Conservation (phyloP, 1,284 basidiomycete genomes). For the Austroboletus novae-zelandiae region DNA sequence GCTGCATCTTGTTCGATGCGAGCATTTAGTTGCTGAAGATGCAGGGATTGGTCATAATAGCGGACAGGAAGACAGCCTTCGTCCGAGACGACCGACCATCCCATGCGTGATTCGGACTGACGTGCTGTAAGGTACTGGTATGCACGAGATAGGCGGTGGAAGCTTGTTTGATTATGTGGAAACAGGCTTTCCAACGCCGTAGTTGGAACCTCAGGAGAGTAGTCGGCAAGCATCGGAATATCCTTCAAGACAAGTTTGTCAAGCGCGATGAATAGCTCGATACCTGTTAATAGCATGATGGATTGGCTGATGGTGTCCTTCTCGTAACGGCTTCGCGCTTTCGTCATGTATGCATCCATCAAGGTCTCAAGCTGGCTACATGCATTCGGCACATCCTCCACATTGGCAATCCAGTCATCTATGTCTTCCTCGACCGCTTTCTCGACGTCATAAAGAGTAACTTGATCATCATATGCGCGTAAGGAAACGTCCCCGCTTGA, state of each 20-base stretch:
- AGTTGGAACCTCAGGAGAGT: not conserved
- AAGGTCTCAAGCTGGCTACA: not conserved
- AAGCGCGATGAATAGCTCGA: not conserved
- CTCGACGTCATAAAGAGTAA: slow-evolving; percentile 17
- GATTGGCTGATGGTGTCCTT: too few relatives aligned
- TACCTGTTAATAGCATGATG: not conserved
- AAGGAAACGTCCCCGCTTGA: not conserved
- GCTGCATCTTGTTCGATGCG: not conserved
- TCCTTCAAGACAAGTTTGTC: not conserved
- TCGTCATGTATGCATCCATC: not conserved
- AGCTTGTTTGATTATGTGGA: not conserved
- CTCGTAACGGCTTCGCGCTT: too few relatives aligned
- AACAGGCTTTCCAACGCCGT: not conserved
- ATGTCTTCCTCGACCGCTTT: not conserved
- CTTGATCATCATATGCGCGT: slow-evolving; percentile 5
- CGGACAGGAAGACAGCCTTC: not conserved
- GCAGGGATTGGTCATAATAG: not conserved
- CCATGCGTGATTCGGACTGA: not conserved
- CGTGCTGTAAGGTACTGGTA: not conserved
- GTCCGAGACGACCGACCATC: not conserved
- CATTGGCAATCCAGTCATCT: not conserved
- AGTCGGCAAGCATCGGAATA: not conserved
- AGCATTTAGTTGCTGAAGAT: not conserved
- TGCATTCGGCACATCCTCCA: not conserved
- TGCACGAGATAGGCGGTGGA: not conserved